Evolutionary conservation across 2,329 filamentous ascomycete genomes (phyloP), one percentile per base, ranked within the genome.

Genomic region (Cercospora sp.): DNA sequence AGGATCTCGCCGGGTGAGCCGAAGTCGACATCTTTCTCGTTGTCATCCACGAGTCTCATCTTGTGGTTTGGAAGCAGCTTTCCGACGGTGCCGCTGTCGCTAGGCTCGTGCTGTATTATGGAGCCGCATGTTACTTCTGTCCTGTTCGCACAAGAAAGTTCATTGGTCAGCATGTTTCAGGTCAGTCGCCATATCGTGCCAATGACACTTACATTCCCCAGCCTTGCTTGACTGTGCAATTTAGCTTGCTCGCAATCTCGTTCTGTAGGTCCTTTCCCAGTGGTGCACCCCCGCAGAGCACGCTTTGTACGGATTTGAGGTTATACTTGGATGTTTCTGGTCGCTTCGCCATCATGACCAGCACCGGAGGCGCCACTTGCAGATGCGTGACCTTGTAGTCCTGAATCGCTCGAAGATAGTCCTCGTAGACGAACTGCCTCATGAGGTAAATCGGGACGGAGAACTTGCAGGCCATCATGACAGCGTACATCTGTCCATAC

Each of bases 401-500:
- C 64, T 81, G 77, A 1, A 82, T 80, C 9, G 74, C 72, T 5
- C 73, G 72, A n/a, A 81, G 70, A 63, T 79, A 82, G 53, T 79
- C 77, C 39, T 77, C 75, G 66, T 79, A 81, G n/a, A 77, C 73
- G 67, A 82, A 82, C 31, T 78, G 74, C 60, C 78, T 76, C 80
- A 82, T 81, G 60, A 81, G 78, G 63, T 80, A 81, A 18, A 77
- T 75, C 0, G 80, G 79, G 12, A 86, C 82, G 1, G 82, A 80
- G 7, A 85, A 78, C 55, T 81, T 81, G 16, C 83, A 77, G 0
- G 79, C 83, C 75, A 80, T 79, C 55, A 77, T 72, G 59, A 79
- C 79, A 12, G 77, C 77, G 60, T 79, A 82, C 3, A 81, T 74
- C 64, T 82, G 80, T 4, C 84, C 84, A 69, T 85, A 87, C 0